Percentiles rank a stretch among this genome's conserved stretches.
Conservation (phyloP, 352 stramenopile species). For the Hyaloperonospora brassicae region DNA sequence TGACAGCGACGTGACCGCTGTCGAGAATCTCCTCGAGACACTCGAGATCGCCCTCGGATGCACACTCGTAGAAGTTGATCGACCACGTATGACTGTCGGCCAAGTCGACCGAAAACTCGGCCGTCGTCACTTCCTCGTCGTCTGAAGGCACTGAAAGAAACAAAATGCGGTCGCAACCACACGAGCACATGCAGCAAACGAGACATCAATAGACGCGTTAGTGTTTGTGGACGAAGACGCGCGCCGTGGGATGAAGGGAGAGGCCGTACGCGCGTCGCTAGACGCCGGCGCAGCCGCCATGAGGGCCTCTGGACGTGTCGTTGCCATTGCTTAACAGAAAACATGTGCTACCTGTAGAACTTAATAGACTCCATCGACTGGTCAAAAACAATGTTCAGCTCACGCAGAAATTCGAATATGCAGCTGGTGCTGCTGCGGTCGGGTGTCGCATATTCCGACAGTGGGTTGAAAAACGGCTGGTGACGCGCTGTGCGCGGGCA, state of each 20-base stretch:
- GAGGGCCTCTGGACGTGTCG: background rate
- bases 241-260: background rate
- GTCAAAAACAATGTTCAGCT: background rate
- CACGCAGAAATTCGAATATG: no score
- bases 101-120: constrained; percentile 62
- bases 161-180: background rate
- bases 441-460: no score
- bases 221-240: constrained; percentile 18
- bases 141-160: constrained; percentile 14
- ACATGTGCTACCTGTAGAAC: no score
- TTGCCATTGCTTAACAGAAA: background rate
- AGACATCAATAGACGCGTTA: constrained; percentile 47
- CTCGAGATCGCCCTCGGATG: constrained; percentile 57
- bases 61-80: constrained; percentile 67
- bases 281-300: background rate
- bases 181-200: constrained; percentile 44
- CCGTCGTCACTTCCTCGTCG: constrained; percentile 49
- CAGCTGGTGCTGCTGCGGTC: no score
- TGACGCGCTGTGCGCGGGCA: no score
- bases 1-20: constrained; percentile 40
- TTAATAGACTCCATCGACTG: no score
- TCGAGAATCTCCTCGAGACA: constrained; percentile 59
- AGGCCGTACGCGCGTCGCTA: background rate
- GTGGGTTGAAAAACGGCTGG: no score
- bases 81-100: constrained; percentile 45